Conservation (phyloP, 1,139 yeast species). For the Pichia sp. region DNA sequence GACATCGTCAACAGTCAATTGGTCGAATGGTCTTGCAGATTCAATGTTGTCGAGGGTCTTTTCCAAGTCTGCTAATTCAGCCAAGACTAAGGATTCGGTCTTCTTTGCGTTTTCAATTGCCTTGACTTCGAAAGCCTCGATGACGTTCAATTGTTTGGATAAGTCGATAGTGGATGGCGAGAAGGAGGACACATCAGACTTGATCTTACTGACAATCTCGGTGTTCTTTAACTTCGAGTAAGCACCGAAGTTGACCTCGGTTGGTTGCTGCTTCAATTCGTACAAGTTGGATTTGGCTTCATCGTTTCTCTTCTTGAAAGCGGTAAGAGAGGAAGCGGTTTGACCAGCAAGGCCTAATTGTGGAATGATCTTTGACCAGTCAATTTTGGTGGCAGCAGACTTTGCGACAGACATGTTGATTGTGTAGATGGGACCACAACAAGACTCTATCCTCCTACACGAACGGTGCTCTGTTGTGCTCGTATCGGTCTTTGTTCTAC, state of each 20-base stretch:
- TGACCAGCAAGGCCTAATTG: conserved; percentile 89
- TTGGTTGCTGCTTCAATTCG: conserved; percentile 66
- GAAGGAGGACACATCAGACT: conserved; percentile 69
- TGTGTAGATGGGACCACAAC: conserved; percentile 1
- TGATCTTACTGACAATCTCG: conserved; percentile 75
- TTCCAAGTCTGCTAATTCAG: conserved; percentile 81
- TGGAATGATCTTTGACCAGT: conserved; percentile 90
- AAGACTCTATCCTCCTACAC: neutral
- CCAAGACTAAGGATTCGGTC: conserved; percentile 83
- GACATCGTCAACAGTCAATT: conserved; percentile 92
- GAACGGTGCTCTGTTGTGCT: neutral
- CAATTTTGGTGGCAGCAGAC: conserved; percentile 82
- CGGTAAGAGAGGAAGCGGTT: conserved; percentile 81
- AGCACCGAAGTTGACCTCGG: conserved; percentile 74
- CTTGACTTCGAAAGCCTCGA: conserved; percentile 89
- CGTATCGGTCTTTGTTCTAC: neutral
- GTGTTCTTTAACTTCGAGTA: conserved; percentile 84
- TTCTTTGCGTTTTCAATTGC: conserved; percentile 94
- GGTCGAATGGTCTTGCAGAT: conserved; percentile 95
- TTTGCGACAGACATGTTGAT: conserved; percentile 37
- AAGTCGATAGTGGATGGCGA: conserved; percentile 83
- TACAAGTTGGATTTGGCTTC: conserved; percentile 85
- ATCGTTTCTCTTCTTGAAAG: conserved; percentile 97
- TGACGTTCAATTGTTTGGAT: conserved; percentile 84
- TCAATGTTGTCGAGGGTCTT: conserved; percentile 90